Conservation (phyloP, 495 filamentous ascomycete species). For the Pyrenula aspistea region DNA sequence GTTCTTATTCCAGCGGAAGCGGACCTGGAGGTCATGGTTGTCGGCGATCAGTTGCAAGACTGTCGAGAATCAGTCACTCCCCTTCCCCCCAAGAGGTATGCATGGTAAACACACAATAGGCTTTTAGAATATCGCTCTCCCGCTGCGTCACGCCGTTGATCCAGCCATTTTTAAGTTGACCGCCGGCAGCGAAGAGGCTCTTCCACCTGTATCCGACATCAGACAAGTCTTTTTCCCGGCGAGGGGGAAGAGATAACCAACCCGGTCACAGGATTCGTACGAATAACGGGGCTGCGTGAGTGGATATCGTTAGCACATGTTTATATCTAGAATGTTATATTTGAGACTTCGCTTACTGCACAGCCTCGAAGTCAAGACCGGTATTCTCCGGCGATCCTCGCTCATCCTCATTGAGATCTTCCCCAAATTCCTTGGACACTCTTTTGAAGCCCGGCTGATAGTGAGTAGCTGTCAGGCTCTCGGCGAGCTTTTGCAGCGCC, state of each 20-base stretch:
- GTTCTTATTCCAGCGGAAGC: constrained; percentile 54
- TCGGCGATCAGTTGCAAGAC: constrained; percentile 49
- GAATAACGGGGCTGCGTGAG: constrained; percentile 53
- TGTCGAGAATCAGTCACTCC: constrained; percentile 39
- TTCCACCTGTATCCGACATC: no score
- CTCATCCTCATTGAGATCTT: constrained; percentile 29
- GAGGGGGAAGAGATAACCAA: no score
- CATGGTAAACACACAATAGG: constrained; percentile 27
- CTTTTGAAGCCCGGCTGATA: constrained; percentile 38
- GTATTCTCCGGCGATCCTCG: constrained; percentile 55
- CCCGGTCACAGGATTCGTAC: constrained; percentile 68
- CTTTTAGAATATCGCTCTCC: constrained; percentile 23
- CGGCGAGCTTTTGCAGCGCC: constrained; percentile 49
- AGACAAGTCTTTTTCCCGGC: no score
- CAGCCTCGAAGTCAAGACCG: constrained; percentile 23
- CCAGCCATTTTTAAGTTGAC: constrained; percentile 35
- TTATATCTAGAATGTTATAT: neutral
- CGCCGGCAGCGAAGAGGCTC: constrained; percentile 51
- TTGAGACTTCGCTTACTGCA: no score
- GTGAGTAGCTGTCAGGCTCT: constrained; percentile 48
- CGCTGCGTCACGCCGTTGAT: constrained; percentile 45
- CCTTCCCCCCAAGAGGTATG: constrained; percentile 45
- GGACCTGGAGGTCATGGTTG: constrained; percentile 67
- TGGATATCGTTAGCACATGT: constrained; percentile 30
- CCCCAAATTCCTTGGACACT: constrained; percentile 26